Evolutionary conservation across 345 rosid genomes (phyloP).

Genomic region (Arabis alpina): DNA sequence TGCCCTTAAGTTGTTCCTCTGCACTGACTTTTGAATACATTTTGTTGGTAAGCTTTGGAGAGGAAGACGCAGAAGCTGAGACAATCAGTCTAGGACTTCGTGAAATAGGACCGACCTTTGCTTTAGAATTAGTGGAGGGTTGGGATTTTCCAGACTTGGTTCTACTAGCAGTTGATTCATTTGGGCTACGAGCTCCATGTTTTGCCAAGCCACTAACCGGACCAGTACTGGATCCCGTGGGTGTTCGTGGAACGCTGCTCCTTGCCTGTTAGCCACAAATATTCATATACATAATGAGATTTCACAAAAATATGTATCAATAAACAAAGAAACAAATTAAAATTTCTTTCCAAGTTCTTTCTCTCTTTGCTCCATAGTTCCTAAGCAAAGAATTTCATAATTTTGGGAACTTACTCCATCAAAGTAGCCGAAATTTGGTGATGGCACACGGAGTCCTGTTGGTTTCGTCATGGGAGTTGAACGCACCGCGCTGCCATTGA

Average conservation of each 20-base stretch:
- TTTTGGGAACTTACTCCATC: slow-evolving; percentile 76
- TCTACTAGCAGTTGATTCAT: slow-evolving; percentile 44
- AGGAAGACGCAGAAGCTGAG: slow-evolving; percentile 39
- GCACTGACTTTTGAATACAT: slow-evolving; percentile 46
- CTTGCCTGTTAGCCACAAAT: slow-evolving; percentile 54
- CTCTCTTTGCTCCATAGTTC: not conserved
- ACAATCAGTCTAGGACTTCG: slow-evolving; percentile 46
- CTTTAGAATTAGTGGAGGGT: slow-evolving; percentile 48
- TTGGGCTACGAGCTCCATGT: slow-evolving; percentile 44
- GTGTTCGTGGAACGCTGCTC: slow-evolving; percentile 53
- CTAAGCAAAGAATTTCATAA: slow-evolving; percentile 24
- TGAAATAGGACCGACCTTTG: slow-evolving; percentile 45
- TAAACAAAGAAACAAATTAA: slow-evolving; percentile 4
- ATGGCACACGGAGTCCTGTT: slow-evolving; percentile 90
- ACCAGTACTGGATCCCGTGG: slow-evolving; percentile 50
- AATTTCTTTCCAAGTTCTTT: slow-evolving; percentile 19
- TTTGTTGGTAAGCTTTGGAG: slow-evolving; percentile 52
- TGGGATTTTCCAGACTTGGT: slow-evolving; percentile 53
- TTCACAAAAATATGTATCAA: slow-evolving; percentile 20
- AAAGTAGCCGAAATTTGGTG: slow-evolving; percentile 95
- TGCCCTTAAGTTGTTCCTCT: slow-evolving; percentile 39
- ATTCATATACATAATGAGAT: slow-evolving; percentile 22
- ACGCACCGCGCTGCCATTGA: slow-evolving; percentile 42
- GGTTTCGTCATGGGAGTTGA: slow-evolving; percentile 56
- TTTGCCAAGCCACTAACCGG: slow-evolving; percentile 47